phyloP scores from a whole-genome alignment of 192 early-diverging fungal genomes.

The Thamnidium elegans region DNA sequence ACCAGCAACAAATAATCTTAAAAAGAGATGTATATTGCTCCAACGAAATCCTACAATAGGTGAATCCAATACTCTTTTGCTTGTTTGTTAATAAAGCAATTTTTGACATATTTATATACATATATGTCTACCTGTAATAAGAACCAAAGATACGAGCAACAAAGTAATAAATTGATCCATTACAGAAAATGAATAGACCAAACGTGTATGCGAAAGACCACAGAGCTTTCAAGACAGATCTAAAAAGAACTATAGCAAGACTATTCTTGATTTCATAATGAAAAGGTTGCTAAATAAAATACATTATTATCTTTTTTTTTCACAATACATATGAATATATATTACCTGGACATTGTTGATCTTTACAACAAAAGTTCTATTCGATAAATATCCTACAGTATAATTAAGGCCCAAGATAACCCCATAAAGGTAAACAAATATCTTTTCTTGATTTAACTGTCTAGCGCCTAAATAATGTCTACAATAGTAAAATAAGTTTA shows the following conservation, averaged over 20 bases:
- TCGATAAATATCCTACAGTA: background rate
- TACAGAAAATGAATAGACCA: constrained; percentile 2
- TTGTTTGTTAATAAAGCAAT: too few species aligned
- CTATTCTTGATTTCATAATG: constrained; percentile 1
- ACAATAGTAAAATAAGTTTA: background rate
- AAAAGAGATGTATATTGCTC: constrained; percentile 28
- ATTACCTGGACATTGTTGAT: constrained; percentile 10
- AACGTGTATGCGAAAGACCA: background rate
- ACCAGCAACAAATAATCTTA: constrained; percentile 17
- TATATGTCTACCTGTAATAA: constrained; percentile 19
- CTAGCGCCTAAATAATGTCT: constrained; percentile 24
- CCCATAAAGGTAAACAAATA: constrained; percentile 22
- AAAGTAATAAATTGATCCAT: constrained; percentile 10
- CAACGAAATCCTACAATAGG: constrained; percentile 33
- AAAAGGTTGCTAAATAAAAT: background rate
- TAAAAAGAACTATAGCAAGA: background rate
- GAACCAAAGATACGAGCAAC: constrained; percentile 11
- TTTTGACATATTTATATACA: too few species aligned
- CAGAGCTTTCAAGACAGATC: background rate
- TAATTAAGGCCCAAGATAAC: constrained; percentile 4
- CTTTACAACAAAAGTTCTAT: background rate
- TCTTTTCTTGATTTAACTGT: constrained; percentile 30
- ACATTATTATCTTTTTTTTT: too few species aligned
- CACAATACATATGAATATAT: background rate
- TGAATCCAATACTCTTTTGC: constrained; percentile 12